Percentiles rank a stretch among this genome's conserved stretches.
Evolutionary conservation across 176 grass and related monocot genomes (phyloP).

Genomic region (Eleusine coracana): DNA sequence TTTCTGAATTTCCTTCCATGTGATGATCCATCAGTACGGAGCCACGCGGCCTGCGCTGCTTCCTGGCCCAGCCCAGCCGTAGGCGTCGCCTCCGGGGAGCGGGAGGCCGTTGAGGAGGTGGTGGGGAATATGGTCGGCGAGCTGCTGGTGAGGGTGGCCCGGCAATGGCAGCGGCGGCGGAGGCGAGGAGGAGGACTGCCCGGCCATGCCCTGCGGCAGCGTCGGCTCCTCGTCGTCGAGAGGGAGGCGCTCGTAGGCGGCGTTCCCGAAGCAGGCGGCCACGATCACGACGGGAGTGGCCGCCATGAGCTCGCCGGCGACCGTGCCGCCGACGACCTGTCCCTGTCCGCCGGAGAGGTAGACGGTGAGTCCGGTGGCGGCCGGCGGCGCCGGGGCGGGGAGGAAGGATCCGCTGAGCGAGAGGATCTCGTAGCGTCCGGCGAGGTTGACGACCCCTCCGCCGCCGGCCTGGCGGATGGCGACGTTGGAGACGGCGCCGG

Average conservation of each 20-base stretch:
- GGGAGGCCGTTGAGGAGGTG: conserved; percentile 72
- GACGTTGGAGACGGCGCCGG: conserved; percentile 74
- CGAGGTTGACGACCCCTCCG: conserved; percentile 56
- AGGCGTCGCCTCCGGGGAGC: conserved; percentile 57
- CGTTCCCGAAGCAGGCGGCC: conserved; percentile 91
- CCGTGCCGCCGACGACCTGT: conserved; percentile 69
- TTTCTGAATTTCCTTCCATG: neutral
- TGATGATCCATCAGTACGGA: conserved; percentile 45
- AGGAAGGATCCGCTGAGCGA: conserved; percentile 90
- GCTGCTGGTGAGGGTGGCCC: conserved; percentile 23
- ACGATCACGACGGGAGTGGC: conserved; percentile 84
- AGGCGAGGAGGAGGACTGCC: conserved; percentile 60
- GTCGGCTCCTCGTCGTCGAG: conserved; percentile 72
- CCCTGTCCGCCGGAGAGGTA: conserved; percentile 89
- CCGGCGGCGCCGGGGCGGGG: conserved; percentile 70
- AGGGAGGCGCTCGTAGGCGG: conserved; percentile 88
- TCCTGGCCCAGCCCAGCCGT: conserved; percentile 47
- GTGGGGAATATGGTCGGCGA: conserved; percentile 56
- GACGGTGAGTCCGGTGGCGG: conserved; percentile 74
- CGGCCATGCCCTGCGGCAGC: conserved; percentile 42
- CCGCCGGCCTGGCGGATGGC: conserved; percentile 56
- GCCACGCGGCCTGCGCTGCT: conserved; percentile 46
- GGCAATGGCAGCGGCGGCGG: conserved; percentile 47
- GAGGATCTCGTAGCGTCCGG: conserved; percentile 87
- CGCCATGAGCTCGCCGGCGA: conserved; percentile 71